Evolutionary conservation across 2,329 filamentous ascomycete species (phyloP), one percentile per base, ranked within the genome.

Genomic region (Penicillium crustosum): DNA sequence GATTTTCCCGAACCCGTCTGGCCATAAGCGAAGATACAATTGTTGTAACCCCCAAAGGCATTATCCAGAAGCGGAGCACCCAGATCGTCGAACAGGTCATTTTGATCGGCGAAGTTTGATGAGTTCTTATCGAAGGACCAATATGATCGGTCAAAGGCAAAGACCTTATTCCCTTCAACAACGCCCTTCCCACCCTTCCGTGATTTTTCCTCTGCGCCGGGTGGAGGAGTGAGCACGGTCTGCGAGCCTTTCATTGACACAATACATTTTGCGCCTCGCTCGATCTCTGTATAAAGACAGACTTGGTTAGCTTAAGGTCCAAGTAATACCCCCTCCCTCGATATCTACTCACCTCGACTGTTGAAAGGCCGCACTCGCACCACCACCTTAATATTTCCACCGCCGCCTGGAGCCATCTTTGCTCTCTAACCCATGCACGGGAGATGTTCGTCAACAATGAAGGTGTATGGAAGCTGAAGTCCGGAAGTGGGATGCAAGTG

Each of bases 331-430:
- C 19, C 27, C 41, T 39, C 43, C 36, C 49, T 19, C 25, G 27
- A 53, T 48, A 17, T 48, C 27, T 9, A 69, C 73, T 74, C 82
- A 93, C 92, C 91, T 93, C 93, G 87, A 72, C 86, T 87, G 77
- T 99, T 99, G 81, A 99, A 99, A 50, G 94, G 94, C 74, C 94
- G 87, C 69, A 90, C 88, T 80, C 94, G 87, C 82, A 99, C 94
- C 82, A 99, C 94, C 81, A 99, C 94, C 88, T 99, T 99, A 78
- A 99, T 99, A 75, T 99, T 99, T 74, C 94, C 93, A 79, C 90
- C 92, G 72, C 90, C 90, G 68, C 84, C 83, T 68, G 84, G 81
- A 71, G 85, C 83, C 88, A 90, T 90, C 57, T 66, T 76, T 66
- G 43, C 54, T 61, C 61, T 65, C 68, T 72, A 55, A 69, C 70